Conservation (phyloP, 176 grass and related monocot genomes). For the Tillandsia leiboldiana region DNA sequence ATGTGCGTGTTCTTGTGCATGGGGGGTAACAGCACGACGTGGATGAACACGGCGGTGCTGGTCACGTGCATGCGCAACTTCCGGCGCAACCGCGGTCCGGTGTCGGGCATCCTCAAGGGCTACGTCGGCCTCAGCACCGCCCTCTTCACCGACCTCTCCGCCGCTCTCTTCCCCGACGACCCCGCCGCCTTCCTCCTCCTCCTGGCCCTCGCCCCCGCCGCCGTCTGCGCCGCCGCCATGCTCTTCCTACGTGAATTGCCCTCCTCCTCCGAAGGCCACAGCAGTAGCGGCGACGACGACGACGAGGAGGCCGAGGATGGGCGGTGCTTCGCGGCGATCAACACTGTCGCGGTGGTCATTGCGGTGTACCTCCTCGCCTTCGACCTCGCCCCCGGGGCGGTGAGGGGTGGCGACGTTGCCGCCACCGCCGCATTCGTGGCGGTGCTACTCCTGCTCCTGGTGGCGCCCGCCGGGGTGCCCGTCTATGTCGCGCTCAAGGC, state of each 20-base stretch:
- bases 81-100: constrained; percentile 59
- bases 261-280: neutral
- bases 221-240: constrained; percentile 66
- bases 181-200: constrained; percentile 76
- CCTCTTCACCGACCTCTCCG: constrained; percentile 86
- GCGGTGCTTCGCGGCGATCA: constrained; percentile 62
- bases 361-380: constrained; percentile 79
- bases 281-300: neutral
- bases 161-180: constrained; percentile 70
- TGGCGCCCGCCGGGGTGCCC: constrained; percentile 60
- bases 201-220: constrained; percentile 64
- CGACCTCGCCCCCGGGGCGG: constrained; percentile 28
- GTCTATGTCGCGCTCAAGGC: constrained; percentile 35
- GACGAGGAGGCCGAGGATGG: constrained; percentile 34
- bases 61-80: constrained; percentile 99
- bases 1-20: constrained; percentile 96
- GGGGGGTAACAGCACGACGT: constrained; percentile 89
- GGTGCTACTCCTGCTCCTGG: constrained; percentile 52
- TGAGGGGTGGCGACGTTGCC: constrained; percentile 22
- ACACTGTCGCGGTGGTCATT: constrained; percentile 63
- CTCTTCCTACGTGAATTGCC: constrained; percentile 71
- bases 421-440: constrained; percentile 54
- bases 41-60: constrained; percentile 99
- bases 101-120: constrained; percentile 79
- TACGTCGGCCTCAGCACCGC: constrained; percentile 94